A percentile compares a stretch with the other conserved stretches of the same genome.
Evolutionary conservation across 2,329 filamentous ascomycete genomes (phyloP).

Genomic region (Epichloe aotearoae): DNA sequence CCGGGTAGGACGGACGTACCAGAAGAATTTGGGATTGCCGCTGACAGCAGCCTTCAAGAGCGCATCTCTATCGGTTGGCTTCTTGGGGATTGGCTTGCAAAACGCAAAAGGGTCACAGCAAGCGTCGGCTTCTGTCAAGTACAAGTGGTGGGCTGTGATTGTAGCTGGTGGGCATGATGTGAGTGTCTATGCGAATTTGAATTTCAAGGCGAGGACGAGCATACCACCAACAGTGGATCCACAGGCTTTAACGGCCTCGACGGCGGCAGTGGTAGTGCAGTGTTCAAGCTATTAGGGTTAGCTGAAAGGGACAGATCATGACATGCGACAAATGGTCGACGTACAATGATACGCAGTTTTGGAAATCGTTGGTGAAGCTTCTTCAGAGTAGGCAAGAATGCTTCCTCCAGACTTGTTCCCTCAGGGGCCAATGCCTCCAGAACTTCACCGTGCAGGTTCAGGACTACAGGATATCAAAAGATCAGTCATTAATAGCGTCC

Average conservation of each 20-base stretch:
- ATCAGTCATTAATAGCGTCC: background rate
- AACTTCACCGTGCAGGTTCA: slow-evolving; percentile 91
- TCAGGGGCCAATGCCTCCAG: slow-evolving; percentile 35
- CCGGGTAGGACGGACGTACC: slow-evolving; percentile 21
- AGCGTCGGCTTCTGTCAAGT: slow-evolving; percentile 60
- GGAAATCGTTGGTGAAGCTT: slow-evolving; percentile 66
- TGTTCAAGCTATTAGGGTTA: slow-evolving; percentile 48
- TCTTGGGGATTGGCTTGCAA: slow-evolving; percentile 67
- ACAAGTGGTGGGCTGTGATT: slow-evolving; percentile 79
- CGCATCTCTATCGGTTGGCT: slow-evolving; percentile 57
- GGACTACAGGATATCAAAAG: slow-evolving; percentile 28
- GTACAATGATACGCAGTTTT: slow-evolving; percentile 41
- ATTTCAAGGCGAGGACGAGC: background rate
- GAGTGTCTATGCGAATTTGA: background rate
- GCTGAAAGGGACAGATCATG: background rate
- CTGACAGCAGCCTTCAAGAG: slow-evolving; percentile 51
- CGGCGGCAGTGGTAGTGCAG: slow-evolving; percentile 71
- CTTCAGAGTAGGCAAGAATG: slow-evolving; percentile 68
- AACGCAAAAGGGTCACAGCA: slow-evolving; percentile 48
- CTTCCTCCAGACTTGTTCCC: slow-evolving; percentile 30
- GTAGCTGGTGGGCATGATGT: slow-evolving; percentile 25
- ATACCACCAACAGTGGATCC: slow-evolving; percentile 57
- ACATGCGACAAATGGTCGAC: background rate
- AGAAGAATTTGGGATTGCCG: slow-evolving; percentile 56
- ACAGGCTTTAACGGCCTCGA: slow-evolving; percentile 64